Evolutionary conservation across 1,284 basidiomycete species (phyloP), one percentile per base, ranked within the genome.

Genomic region (Omphalotus olearius): DNA sequence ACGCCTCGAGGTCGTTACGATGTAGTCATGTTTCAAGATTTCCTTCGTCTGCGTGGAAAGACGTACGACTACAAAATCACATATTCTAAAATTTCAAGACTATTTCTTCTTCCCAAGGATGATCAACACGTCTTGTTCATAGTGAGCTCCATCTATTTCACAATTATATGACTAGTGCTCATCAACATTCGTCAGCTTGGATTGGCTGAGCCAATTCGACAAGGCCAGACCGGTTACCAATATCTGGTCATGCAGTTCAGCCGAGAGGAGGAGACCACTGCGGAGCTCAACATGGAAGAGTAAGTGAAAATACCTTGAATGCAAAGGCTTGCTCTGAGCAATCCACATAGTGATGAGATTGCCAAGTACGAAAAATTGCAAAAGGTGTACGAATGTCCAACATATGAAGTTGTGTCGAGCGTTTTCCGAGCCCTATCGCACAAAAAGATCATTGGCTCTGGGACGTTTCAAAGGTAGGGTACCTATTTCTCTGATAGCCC

Each of bases 11-110:
- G 96, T 52, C 87, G 94, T 54, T 98, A 96, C 70, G 95, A 98
- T 62, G 88, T 99, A 68, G 97, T 99, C 71, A 95, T 99, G 86
- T 98, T 93, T 77, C 84, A 86, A 38, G 90, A 93, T 44, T 98
- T 96, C 71, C 70, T 99, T 62, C 87, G 97, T 39, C 73, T 99
- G 28, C 88, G 95, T 38, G 97, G 97, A 55, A 98, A 98, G 74
- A 98, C 93, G 2, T 99, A 99, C 72, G 97, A 99, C 71, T 99
- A 99, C 80, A 97, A 98, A 71, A 92, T 99, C 53, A 79, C 93
- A 25, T 98, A 96, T 70, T 80, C 81, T 39, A 92, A 89, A 57
- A 94, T 99, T 60, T 88, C 91, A 42, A 82, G 85, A 57, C 74
- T 99, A 18, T 99, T 99, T 79, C 78, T 99, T 17, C 75, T 99